Evolutionary conservation across 1,284 basidiomycete genomes (phyloP), one percentile per base, ranked within the genome.

Genomic region (Cryptococcus maquisensis): DNA sequence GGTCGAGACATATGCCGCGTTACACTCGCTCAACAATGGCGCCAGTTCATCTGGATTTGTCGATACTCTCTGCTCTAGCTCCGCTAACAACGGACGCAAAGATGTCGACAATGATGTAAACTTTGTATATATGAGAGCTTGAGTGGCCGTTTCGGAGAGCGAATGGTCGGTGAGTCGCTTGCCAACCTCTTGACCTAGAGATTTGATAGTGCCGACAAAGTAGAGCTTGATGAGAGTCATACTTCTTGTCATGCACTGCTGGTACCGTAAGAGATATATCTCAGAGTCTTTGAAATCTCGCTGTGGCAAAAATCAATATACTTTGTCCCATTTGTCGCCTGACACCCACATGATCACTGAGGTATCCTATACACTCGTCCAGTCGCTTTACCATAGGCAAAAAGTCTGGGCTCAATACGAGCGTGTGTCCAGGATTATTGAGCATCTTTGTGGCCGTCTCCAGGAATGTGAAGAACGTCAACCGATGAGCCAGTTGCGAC

Each of bases 161-260:
- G 88, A 85, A 86, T 86, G 87, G 62, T 91, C 88, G 0, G 81
- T 80, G 46, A 92, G 71, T 9, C 88, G 82, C 62, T 81, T 86
- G 2, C 82, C 81, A 13, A 93, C 82, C 63, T 95, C 89, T 21
- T 82, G 76, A 1, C 85, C 83, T 12, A 93, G 79, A 1, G 85
- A 83, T 52, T 85, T 81, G 12, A 96, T 79, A 2, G 87, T 86
- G 4, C 87, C 86, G 21, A 93, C 85, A 66, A 95, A 94, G 75
- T 87, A 91, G 83, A 96, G 90, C 71, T 89, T 93, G 77, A 96
- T 90, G 49, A 97, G 80, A 0, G 91, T 95, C 92, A 96, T 95
- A 21, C 90, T 88, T 36, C 93, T 84, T 0, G 90, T 94, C 82
- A 96, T 86, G 73, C 93, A 96, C 76, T 96, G 93, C 67, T 94